Evolutionary conservation across 345 rosid genomes (phyloP).

Genomic region (Triadica sebifera): DNA sequence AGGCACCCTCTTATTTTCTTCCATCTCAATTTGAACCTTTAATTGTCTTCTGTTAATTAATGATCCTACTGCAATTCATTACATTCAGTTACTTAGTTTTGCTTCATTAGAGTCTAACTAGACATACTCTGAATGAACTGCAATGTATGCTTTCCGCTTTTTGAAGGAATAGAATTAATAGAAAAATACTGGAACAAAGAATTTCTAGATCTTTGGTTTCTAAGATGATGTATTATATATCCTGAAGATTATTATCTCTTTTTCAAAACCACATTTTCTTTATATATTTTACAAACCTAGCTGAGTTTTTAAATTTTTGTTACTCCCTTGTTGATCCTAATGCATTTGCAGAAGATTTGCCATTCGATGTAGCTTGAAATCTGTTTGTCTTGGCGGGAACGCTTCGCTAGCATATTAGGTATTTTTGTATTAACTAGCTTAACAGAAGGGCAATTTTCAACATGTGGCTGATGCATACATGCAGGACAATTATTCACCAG

Average conservation of each 20-base stretch:
- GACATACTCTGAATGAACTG: too few relatives aligned
- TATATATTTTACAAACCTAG: not conserved
- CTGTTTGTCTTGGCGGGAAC: not conserved
- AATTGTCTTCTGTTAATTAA: not conserved
- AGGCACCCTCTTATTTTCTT: not conserved
- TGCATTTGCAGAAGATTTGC: not conserved
- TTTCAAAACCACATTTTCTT: not conserved
- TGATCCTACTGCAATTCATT: not conserved
- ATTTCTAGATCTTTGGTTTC: too few relatives aligned
- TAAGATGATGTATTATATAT: too few relatives aligned
- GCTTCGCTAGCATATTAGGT: not conserved
- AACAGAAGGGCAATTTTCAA: not conserved
- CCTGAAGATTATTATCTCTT: not conserved
- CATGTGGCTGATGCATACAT: not conserved
- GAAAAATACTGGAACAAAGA: too few relatives aligned
- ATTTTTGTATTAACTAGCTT: not conserved
- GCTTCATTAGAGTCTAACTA: too few relatives aligned
- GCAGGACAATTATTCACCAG: not conserved
- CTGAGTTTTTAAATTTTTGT: too few relatives aligned
- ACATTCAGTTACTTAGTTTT: not conserved
- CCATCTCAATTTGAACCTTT: not conserved
- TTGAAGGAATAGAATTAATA: too few relatives aligned
- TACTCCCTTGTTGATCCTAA: not conserved
- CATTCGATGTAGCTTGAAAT: not conserved
- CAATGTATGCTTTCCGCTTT: too few relatives aligned